Base-by-base conservation (phyloP, 2,329 filamentous ascomycete species). In the Teratosphaeria pseudoeucalypti region DNA sequence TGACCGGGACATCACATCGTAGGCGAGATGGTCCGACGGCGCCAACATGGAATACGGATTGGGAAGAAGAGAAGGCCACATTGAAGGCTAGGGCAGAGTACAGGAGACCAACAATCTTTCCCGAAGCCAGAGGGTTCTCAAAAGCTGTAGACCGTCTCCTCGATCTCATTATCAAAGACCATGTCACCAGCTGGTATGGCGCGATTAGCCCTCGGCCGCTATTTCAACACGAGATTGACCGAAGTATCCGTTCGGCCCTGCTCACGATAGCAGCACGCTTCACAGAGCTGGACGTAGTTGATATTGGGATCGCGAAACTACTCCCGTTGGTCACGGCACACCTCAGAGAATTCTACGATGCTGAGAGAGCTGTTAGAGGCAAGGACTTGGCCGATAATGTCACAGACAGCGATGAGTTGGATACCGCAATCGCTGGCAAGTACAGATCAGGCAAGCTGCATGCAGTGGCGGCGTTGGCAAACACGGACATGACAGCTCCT, bases 401-500 rank as follows among this genome's bases (percentile, higher is more conserved):
- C 58, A 97, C 95, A 2, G 94, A 99, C 75, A 95, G 92, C 0
- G 92, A 96, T 71, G 94, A 99, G 79, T 79, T 99, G 67, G 92
- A 97, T 73, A 79, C 95, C 65, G 94, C 94, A 1, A 95, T 99
- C 73, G 94, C 94, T n/a, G 87, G 84, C 49, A 96, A 95, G 74
- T 99, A 94, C 74, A 87, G 83, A 58, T 88, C 95, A 72, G 92
- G 92, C 29, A 90, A 88, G 63, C 78, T 99, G 60, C 95, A 99
- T 71, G 82, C 89, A 4, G 94, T 94, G 5, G 92, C 89, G 5
- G 88, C 87, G 14, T 76, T 96, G 67, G 85, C 88, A 34, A 91
- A 90, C 69, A 88, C 90, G 1, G 92, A 96, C 69, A 89, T 86
- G 61, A 94, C 90, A 72, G 79, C 86, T 56, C 83, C 89, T 29